These are phyloP conservation scores for Tolypocladium inflatum DNA, from an alignment of 2,329 filamentous ascomycete genomes.

Conservation along the genomic window DNA sequence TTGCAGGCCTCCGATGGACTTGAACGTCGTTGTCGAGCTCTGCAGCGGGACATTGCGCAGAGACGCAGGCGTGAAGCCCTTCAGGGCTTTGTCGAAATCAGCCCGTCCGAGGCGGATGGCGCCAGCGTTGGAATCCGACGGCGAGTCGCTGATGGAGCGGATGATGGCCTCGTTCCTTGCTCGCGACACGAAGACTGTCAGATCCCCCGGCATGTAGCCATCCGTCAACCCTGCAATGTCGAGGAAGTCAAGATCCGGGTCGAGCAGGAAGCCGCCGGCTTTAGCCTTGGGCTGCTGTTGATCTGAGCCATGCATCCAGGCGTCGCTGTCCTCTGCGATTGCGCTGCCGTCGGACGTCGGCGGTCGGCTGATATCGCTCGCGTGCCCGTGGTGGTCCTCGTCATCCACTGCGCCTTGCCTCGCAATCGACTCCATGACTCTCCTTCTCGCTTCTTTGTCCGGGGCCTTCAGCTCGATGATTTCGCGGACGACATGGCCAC, in stretches of 20 bases:
- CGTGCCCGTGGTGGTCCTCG: constrained; percentile 25
- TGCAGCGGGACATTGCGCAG: constrained; percentile 91
- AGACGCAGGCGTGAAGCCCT: constrained; percentile 91
- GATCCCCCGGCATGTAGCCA: constrained; percentile 94
- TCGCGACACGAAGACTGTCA: constrained; percentile 74
- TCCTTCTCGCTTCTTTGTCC: constrained; percentile 79
- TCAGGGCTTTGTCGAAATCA: constrained; percentile 78
- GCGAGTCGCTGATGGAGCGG: constrained; percentile 55
- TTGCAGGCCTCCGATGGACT: constrained; percentile 79
- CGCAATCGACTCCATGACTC: constrained; percentile 74
- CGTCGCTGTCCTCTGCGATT: constrained; percentile 43
- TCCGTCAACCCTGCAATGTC: constrained; percentile 91
- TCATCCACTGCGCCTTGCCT: constrained; percentile 37
- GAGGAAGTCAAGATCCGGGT: constrained; percentile 74
- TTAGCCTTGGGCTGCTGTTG: constrained; percentile 25
- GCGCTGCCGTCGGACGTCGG: constrained; percentile 45
- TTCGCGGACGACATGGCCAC: constrained; percentile 85
- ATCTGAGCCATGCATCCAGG: constrained; percentile 70
- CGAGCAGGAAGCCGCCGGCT: constrained; percentile 60
- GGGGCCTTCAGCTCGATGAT: constrained; percentile 85
- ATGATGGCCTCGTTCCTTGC: constrained; percentile 91
- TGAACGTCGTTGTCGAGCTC: constrained; percentile 85
- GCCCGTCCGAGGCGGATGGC: constrained; percentile 54
- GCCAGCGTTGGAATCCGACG: constrained; percentile 33
- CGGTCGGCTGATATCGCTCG: constrained; percentile 41